These are phyloP conservation scores for Tieghemostelium lacteum DNA, from an alignment of 78 protist species.

Conservation along the genomic window DNA sequence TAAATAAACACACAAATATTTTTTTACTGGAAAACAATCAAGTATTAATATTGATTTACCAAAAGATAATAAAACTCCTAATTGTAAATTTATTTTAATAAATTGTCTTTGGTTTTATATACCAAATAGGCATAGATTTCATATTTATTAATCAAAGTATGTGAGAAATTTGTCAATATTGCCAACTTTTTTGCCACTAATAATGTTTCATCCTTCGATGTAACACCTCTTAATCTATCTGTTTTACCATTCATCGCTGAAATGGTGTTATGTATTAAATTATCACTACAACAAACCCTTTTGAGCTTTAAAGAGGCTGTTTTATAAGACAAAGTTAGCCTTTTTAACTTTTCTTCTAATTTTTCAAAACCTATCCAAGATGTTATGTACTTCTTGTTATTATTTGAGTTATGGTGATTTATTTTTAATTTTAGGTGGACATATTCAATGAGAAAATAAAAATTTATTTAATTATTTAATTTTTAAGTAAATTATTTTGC, in stretches of 20 bases:
- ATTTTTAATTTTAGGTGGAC: too few relatives aligned
- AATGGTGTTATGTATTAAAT: constrained; percentile 21
- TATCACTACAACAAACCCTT: constrained; percentile 3
- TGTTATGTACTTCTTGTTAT: background rate
- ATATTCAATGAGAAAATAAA: too few relatives aligned
- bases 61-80: too few relatives aligned
- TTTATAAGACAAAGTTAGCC: background rate
- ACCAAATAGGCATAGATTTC: constrained; percentile 6
- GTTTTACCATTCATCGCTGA: constrained; percentile 18
- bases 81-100: constrained; percentile 11
- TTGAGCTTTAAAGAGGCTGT: background rate
- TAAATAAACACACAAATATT: too few relatives aligned
- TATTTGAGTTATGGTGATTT: too few relatives aligned
- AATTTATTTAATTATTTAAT: too few relatives aligned
- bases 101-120: constrained; percentile 15
- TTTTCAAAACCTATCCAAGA: background rate
- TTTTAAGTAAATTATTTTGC: too few relatives aligned
- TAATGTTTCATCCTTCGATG: background rate
- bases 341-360: background rate
- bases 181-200: background rate
- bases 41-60: too few relatives aligned
- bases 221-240: background rate
- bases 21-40: too few relatives aligned
- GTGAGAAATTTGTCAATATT: constrained; percentile 10
- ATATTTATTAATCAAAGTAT: constrained; percentile 6